These are phyloP conservation scores for Colletotrichum acutatum DNA, from an alignment of 2,329 filamentous ascomycete genomes.

Conservation along the genomic window DNA sequence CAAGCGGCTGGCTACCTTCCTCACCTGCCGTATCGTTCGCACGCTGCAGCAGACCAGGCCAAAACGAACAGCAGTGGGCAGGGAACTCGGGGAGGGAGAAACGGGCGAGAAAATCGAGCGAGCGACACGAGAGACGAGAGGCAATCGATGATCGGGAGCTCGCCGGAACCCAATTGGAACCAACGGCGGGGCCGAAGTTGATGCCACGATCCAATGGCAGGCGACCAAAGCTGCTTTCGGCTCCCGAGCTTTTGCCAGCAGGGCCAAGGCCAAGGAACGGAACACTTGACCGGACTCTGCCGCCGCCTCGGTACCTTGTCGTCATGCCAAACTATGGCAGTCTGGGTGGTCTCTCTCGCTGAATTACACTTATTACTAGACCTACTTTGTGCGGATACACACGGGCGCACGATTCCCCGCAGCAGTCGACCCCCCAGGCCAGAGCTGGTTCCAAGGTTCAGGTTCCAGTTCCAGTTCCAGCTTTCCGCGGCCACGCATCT, in stretches of 20 bases:
- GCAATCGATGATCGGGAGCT: constrained; percentile 7
- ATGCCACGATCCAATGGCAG: constrained; percentile 12
- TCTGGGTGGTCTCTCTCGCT: background rate
- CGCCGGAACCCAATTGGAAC: constrained; percentile 15
- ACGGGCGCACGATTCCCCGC: background rate
- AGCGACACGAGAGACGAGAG: background rate
- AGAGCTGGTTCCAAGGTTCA: background rate
- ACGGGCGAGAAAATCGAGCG: constrained; percentile 8
- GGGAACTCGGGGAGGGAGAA: constrained; percentile 20
- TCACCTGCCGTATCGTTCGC: background rate
- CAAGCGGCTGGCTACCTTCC: background rate
- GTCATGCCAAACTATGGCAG: background rate
- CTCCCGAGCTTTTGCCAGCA: constrained; percentile 29
- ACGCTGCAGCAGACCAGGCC: background rate
- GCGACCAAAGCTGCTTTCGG: background rate
- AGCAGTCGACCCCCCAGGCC: background rate
- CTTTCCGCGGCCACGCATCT: constrained; percentile 2
- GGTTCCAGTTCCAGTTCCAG: background rate
- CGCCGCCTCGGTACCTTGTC: background rate
- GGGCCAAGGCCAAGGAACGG: background rate
- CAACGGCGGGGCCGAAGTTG: constrained; percentile 23
- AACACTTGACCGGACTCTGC: background rate
- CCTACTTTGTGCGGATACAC: too few relatives aligned
- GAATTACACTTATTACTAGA: too few relatives aligned
- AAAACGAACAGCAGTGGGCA: background rate